Evolutionary conservation across 2,329 filamentous ascomycete species (phyloP).

Genomic region (Ophiobolus disseminans): DNA sequence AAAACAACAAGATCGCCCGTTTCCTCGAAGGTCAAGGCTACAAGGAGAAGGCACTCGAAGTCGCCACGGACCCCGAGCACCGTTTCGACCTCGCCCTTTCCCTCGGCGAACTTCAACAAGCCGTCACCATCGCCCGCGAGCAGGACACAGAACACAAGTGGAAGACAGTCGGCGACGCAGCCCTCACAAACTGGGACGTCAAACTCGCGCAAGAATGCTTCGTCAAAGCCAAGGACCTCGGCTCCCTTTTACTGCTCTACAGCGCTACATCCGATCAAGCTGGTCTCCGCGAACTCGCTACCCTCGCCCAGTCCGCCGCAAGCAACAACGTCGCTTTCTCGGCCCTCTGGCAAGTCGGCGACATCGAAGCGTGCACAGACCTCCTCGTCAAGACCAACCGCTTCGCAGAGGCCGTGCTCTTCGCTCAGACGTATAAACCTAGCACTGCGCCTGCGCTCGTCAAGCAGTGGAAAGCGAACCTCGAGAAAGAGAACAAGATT

Average conservation of each 20-base stretch:
- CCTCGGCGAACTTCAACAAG: slow-evolving; percentile 83
- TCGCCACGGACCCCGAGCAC: slow-evolving; percentile 93
- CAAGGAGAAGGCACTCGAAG: slow-evolving; percentile 92
- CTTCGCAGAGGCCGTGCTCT: slow-evolving; percentile 84
- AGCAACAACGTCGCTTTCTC: slow-evolving; percentile 94
- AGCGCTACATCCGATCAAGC: slow-evolving; percentile 81
- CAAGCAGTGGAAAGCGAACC: slow-evolving; percentile 77
- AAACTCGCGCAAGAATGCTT: slow-evolving; percentile 92
- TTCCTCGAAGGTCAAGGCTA: slow-evolving; percentile 97
- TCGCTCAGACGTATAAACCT: slow-evolving; percentile 95
- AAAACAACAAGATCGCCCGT: slow-evolving; percentile 97
- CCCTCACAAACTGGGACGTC: slow-evolving; percentile 85
- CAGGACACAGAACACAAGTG: slow-evolving; percentile 95
- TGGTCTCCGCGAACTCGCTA: slow-evolving; percentile 74
- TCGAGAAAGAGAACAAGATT: slow-evolving; percentile 85
- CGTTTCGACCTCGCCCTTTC: slow-evolving; percentile 91
- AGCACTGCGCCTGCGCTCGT: slow-evolving; percentile 73
- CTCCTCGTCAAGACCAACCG: slow-evolving; percentile 80
- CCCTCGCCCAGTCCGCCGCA: slow-evolving; percentile 76
- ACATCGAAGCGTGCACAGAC: slow-evolving; percentile 81
- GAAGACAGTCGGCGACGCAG: slow-evolving; percentile 95
- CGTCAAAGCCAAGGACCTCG: slow-evolving; percentile 85
- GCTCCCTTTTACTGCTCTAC: slow-evolving; percentile 86
- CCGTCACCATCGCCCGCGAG: slow-evolving; percentile 80
- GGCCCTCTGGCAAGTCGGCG: slow-evolving; percentile 84